phyloP scores from a whole-genome alignment of 352 stramenopile species.

The Globisporangium mamillatum region DNA sequence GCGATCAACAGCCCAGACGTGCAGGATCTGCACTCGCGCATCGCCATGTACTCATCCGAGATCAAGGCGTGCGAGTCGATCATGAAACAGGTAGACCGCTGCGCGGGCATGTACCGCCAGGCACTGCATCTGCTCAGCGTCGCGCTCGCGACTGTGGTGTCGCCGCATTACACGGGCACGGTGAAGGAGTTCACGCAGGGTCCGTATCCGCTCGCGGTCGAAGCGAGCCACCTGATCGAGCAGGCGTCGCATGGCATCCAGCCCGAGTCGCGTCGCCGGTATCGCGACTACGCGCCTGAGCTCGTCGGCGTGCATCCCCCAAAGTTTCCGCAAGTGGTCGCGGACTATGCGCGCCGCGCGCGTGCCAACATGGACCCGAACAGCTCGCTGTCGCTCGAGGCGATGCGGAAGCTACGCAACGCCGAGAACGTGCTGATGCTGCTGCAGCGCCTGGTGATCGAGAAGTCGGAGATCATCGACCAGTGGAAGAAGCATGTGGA shows the following conservation, averaged over 20 bases:
- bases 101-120: conserved; percentile 71
- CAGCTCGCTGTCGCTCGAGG: conserved; percentile 60
- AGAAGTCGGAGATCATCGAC: conserved; percentile 80
- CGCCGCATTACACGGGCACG: conserved; percentile 63
- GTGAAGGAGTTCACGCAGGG: conserved; percentile 75
- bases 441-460: conserved; percentile 76
- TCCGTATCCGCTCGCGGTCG: conserved; percentile 71
- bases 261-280: conserved; percentile 70
- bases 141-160: conserved; percentile 68
- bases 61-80: conserved; percentile 76
- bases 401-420: conserved; percentile 70
- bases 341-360: conserved; percentile 42
- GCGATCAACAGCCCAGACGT: conserved; percentile 57
- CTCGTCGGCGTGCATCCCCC: conserved; percentile 39
- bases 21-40: conserved; percentile 65
- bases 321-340: conserved; percentile 49
- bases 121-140: conserved; percentile 68
- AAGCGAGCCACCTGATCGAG: conserved; percentile 75
- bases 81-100: conserved; percentile 72
- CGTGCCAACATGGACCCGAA: conserved; percentile 32
- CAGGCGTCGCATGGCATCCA: conserved; percentile 67
- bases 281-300: conserved; percentile 57
- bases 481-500: conserved; percentile 71
- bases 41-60: conserved; percentile 73
- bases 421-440: conserved; percentile 83